A percentile compares a stretch with the other conserved stretches of the same genome.
phyloP scores from a whole-genome alignment of 2,329 filamentous ascomycete species.

The Rhytidhysteron rufulum region DNA sequence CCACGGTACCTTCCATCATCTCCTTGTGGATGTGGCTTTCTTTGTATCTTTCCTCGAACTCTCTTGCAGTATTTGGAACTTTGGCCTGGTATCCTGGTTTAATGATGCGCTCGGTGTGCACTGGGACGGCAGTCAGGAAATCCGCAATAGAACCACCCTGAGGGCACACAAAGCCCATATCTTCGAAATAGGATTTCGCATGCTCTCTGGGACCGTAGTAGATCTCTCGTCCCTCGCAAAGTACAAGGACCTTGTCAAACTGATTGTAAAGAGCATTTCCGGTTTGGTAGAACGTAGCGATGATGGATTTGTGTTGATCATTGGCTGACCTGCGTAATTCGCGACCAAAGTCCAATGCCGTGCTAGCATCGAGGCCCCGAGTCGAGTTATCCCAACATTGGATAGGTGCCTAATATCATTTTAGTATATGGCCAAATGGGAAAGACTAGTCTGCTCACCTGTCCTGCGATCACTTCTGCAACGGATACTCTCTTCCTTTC shows the following conservation, averaged over 20 bases:
- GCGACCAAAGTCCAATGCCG: constrained; percentile 48
- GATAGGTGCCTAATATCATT: no score
- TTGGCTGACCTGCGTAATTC: constrained; percentile 55
- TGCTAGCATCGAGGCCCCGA: constrained; percentile 38
- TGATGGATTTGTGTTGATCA: no score
- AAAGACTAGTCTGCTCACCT: no score
- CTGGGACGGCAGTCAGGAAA: constrained; percentile 71
- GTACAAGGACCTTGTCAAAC: constrained; percentile 70
- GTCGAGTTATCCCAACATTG: constrained; percentile 50
- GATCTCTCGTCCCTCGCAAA: constrained; percentile 74
- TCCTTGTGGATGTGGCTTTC: constrained; percentile 46
- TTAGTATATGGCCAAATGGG: constrained; percentile 35
- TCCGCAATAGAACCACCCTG: constrained; percentile 65
- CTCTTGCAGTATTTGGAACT: constrained; percentile 42
- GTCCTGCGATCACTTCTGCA: constrained; percentile 53
- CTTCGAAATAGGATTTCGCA: constrained; percentile 63
- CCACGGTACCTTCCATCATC: no score
- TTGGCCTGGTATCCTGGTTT: constrained; percentile 35
- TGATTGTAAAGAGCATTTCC: constrained; percentile 50
- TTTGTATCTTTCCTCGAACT: constrained; percentile 46
- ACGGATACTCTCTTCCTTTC: constrained; percentile 61
- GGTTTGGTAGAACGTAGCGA: constrained; percentile 55
- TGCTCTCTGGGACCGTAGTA: constrained; percentile 62
- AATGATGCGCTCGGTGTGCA: constrained; percentile 40
- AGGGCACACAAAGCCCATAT: constrained; percentile 63